Conservation (phyloP, 495 filamentous ascomycete species). For the Xylaria telfairii region DNA sequence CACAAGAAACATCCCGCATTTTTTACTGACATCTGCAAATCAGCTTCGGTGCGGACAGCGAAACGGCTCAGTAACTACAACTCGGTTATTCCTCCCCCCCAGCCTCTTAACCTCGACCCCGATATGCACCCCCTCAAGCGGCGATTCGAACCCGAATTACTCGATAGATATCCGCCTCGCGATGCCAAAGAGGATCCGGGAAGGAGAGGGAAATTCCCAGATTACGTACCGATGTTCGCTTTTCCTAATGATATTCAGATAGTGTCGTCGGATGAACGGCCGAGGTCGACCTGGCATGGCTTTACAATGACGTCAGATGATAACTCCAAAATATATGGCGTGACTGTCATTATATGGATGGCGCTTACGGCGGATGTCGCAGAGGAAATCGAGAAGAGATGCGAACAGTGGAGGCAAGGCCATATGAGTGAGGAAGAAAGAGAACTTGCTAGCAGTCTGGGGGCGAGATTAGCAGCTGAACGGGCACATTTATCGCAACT, state of each 20-base stretch:
- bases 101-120: conserved; percentile 86
- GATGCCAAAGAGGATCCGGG: conserved; percentile 79
- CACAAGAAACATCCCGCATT: conserved; percentile 36
- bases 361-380: conserved; percentile 82
- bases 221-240: conserved; percentile 98
- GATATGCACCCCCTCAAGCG: conserved; percentile 95
- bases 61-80: conserved; percentile 96
- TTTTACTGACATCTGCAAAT: conserved; percentile 42
- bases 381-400: conserved; percentile 86
- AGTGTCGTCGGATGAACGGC: conserved; percentile 91
- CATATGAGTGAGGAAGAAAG: conserved; percentile 97
- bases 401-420: conserved; percentile 89
- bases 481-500: conserved; percentile 88
- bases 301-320: conserved; percentile 97
- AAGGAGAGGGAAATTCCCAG: conserved; percentile 86
- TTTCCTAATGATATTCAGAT: conserved; percentile 98
- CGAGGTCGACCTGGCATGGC: conserved; percentile 95
- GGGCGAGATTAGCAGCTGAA: conserved; percentile 87
- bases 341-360: conserved; percentile 91
- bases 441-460: conserved; percentile 90
- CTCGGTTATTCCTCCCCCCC: conserved; percentile 91
- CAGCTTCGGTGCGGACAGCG: conserved; percentile 88
- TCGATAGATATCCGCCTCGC: conserved; percentile 91
- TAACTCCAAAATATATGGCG: conserved; percentile 88
- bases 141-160: conserved; percentile 89